Percentiles rank a stretch among this genome's conserved stretches.
These are phyloP conservation scores for Chenopodium quinoa DNA, from an alignment of 148 eudicot species.

Conservation along the genomic window DNA sequence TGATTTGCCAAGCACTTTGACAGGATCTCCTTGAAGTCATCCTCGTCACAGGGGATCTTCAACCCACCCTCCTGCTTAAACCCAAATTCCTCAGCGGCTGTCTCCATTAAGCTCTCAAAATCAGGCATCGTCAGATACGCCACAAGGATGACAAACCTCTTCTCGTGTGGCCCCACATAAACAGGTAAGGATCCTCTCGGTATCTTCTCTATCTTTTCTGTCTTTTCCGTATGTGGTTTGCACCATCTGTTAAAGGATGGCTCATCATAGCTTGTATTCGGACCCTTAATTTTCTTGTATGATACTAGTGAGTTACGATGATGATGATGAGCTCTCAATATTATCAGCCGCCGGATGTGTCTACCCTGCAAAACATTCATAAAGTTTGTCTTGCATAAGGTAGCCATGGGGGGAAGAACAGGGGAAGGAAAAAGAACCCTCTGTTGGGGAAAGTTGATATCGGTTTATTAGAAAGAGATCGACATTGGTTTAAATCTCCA, in stretches of 20 bases:
- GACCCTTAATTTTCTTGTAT: neutral
- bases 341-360: neutral
- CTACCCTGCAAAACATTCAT: neutral
- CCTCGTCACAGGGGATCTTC: slow-evolving; percentile 28
- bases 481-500: too few relatives aligned
- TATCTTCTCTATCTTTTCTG: slow-evolving; percentile 13
- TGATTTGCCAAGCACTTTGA: slow-evolving; percentile 17
- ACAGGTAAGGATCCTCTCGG: slow-evolving; percentile 22
- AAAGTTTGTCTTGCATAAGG: neutral
- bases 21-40: slow-evolving; percentile 25
- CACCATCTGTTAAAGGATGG: neutral
- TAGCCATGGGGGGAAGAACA: neutral
- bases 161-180: slow-evolving; percentile 22
- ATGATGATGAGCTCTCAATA: neutral
- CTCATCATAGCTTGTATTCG: neutral
- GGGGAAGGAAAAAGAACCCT: neutral
- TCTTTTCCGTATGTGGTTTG: neutral
- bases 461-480: neutral
- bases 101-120: slow-evolving; percentile 22
- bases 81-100: slow-evolving; percentile 24
- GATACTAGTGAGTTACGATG: neutral
- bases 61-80: slow-evolving; percentile 25
- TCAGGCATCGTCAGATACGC: slow-evolving; percentile 16
- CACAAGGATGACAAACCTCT: slow-evolving; percentile 25
- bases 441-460: neutral